A percentile compares a stretch with the other conserved stretches of the same genome.
Evolutionary conservation across 163 green algal genomes (phyloP).

Genomic region (Scenedesmus sp.): DNA sequence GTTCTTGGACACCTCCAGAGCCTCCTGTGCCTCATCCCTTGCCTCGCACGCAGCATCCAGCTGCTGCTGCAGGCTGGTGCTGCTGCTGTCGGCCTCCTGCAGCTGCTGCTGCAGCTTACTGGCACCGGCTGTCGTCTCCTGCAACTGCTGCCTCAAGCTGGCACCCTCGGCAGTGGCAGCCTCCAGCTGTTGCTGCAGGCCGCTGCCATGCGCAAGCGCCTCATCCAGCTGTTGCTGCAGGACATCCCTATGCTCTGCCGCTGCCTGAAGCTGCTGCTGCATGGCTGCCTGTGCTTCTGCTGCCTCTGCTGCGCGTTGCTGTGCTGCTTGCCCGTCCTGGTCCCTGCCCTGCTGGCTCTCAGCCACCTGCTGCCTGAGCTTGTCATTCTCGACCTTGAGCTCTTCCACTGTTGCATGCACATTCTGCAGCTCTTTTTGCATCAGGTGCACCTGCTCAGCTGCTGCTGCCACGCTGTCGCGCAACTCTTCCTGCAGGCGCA

Average conservation of each 20-base stretch:
- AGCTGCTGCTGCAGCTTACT: constrained; percentile 36
- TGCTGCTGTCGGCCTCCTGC: neutral
- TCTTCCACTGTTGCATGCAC: constrained; percentile 45
- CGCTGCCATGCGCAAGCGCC: too few species aligned
- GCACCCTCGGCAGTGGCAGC: neutral
- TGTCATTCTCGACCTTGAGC: constrained; percentile 46
- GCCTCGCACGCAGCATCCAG: neutral
- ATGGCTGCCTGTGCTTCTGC: neutral
- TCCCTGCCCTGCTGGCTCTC: constrained; percentile 42
- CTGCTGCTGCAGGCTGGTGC: constrained; percentile 23
- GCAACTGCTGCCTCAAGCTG: constrained; percentile 13
- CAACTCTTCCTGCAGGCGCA: constrained; percentile 26
- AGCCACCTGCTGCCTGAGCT: constrained; percentile 47
- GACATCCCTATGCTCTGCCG: neutral
- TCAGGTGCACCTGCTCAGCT: neutral
- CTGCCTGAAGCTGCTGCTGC: constrained; percentile 10
- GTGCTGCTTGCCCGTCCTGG: neutral
- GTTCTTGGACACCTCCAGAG: neutral
- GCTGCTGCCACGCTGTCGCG: constrained; percentile 29
- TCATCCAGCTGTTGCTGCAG: constrained; percentile 26
- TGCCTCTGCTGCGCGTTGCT: neutral
- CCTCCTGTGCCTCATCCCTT: constrained; percentile 21
- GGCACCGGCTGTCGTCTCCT: neutral
- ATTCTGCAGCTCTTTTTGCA: constrained; percentile 48
- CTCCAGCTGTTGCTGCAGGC: constrained; percentile 23